A percentile compares a stretch with the other conserved stretches of the same genome.
These are phyloP conservation scores for Hypoxylon sp. DNA, from an alignment of 2,329 filamentous ascomycete genomes.

Conservation along the genomic window DNA sequence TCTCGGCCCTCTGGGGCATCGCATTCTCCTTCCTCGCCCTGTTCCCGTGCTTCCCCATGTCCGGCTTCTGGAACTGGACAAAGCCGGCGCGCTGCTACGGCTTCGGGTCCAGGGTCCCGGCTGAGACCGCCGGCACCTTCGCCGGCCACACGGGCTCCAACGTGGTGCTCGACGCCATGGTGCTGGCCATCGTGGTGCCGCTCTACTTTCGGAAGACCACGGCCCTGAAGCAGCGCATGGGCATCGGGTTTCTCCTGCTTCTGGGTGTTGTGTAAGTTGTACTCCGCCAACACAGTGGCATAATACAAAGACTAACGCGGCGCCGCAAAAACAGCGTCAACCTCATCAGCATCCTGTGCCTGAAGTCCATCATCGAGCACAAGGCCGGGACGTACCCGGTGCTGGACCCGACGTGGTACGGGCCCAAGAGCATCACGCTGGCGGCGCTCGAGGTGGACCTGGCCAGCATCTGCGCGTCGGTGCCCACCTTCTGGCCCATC, in stretches of 20 bases:
- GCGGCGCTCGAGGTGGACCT: constrained; percentile 47
- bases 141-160: constrained; percentile 44
- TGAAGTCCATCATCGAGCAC: constrained; percentile 42
- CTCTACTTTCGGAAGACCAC: constrained; percentile 41
- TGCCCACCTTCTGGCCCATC: constrained; percentile 47
- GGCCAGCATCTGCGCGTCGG: constrained; percentile 45
- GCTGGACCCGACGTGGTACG: constrained; percentile 49
- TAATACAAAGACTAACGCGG: background rate
- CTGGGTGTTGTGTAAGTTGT: constrained; percentile 45
- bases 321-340: constrained; percentile 41
- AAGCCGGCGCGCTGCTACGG: constrained; percentile 40
- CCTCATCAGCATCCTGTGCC: constrained; percentile 44
- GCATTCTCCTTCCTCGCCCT: constrained; percentile 44
- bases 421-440: constrained; percentile 45
- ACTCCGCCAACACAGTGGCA: too few relatives aligned
- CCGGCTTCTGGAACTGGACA: constrained; percentile 44
- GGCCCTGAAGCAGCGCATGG: constrained; percentile 43
- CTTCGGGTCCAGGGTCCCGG: constrained; percentile 42
- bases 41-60: constrained; percentile 45
- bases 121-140: constrained; percentile 42
- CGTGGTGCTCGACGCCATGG: constrained; percentile 44
- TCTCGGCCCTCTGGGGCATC: constrained; percentile 44
- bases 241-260: constrained; percentile 43
- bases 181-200: constrained; percentile 45
- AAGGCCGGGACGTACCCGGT: constrained; percentile 47